Conservation (phyloP, 139 green algal species). For the Coelastrella sp. region DNA sequence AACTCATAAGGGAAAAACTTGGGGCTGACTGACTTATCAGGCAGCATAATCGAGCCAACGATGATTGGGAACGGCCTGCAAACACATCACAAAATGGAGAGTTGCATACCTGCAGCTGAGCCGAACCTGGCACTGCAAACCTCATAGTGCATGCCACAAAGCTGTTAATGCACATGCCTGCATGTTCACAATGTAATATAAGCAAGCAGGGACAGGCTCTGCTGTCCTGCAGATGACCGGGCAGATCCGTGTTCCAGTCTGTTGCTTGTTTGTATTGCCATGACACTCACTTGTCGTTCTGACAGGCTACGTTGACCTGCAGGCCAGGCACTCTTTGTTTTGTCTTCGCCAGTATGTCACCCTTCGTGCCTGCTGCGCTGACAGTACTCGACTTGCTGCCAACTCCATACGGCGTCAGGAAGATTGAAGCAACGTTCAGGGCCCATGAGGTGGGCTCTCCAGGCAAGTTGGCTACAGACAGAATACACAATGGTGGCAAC, state of each 20-base stretch:
- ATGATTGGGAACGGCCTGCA: slow-evolving; percentile 13
- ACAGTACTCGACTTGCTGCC: slow-evolving; percentile 29
- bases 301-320: not conserved
- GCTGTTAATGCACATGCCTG: too few species aligned
- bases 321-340: not conserved
- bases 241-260: too few species aligned
- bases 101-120: too few species aligned
- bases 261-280: too few species aligned
- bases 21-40: not conserved
- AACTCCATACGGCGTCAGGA: slow-evolving; percentile 7
- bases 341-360: not conserved
- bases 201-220: too few species aligned
- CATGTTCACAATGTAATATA: too few species aligned
- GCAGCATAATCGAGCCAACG: not conserved
- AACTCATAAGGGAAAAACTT: slow-evolving; percentile 42
- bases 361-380: not conserved
- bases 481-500: too few species aligned
- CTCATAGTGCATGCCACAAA: too few species aligned
- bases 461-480: not conserved
- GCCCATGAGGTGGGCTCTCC: slow-evolving; percentile 15
- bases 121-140: too few species aligned
- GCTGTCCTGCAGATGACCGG: too few species aligned
- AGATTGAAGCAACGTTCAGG: slow-evolving; percentile 16
- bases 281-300: slow-evolving; percentile 9
- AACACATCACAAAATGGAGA: too few species aligned